Evolutionary conservation across 139 green algal species (phyloP).

Genomic region (Spirogloea muscicola): DNA sequence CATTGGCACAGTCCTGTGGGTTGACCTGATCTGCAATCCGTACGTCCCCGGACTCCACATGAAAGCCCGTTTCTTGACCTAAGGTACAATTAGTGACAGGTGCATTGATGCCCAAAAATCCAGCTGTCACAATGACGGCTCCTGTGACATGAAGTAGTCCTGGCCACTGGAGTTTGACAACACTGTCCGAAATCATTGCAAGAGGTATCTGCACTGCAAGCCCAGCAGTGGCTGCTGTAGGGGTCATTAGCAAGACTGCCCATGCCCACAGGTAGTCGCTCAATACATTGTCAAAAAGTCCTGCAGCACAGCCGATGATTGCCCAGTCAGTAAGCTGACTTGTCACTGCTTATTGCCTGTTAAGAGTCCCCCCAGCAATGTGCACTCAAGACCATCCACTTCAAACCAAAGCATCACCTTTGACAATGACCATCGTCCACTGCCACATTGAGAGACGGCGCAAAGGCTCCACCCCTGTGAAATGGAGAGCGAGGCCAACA

Average conservation of each 20-base stretch:
- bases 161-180: not conserved
- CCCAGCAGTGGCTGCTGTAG: constrained; percentile 81
- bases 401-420: too few species aligned
- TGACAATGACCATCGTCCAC: constrained; percentile 22
- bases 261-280: constrained; percentile 93
- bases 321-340: too few species aligned
- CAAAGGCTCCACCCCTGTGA: constrained; percentile 1
- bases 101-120: constrained; percentile 47
- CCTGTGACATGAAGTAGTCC: constrained; percentile 14
- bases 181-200: constrained; percentile 55
- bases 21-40: too few species aligned
- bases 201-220: constrained; percentile 81
- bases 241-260: constrained; percentile 81
- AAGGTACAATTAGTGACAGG: too few species aligned
- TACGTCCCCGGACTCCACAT: too few species aligned
- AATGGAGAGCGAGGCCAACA: constrained; percentile 50
- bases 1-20: too few species aligned
- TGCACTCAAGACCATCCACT: too few species aligned
- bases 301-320: too few species aligned
- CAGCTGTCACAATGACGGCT: constrained; percentile 9
- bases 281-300: constrained; percentile 88
- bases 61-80: too few species aligned
- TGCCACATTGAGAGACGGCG: not conserved
- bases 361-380: too few species aligned
- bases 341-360: too few species aligned